Conservation (phyloP, 225 moss, liverwort and hornwort species). For the Anthoceros angustus region DNA sequence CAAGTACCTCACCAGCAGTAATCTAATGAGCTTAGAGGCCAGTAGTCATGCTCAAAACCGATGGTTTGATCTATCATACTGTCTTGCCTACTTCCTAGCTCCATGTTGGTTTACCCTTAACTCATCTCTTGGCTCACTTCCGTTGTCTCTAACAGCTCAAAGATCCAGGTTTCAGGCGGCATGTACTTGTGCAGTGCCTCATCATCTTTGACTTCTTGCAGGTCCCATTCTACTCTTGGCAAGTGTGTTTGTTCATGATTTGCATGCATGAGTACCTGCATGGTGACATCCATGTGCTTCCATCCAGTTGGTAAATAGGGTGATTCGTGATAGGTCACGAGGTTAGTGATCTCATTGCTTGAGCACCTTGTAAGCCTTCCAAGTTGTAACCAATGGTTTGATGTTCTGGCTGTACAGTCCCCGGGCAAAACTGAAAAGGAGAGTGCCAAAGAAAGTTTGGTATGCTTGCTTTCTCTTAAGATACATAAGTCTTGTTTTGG, state of each 20-base stretch:
- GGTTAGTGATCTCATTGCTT: neutral
- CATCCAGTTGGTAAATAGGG: neutral
- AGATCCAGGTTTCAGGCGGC: conserved; percentile 93
- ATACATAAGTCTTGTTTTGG: neutral
- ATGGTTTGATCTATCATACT: neutral
- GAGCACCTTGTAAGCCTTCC: neutral
- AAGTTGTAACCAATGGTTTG: neutral
- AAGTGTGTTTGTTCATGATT: neutral
- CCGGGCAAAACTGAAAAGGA: conserved; percentile 97
- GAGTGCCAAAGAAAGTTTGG: conserved; percentile 68
- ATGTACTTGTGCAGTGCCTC: conserved; percentile 83
- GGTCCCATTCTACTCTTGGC: conserved; percentile 11
- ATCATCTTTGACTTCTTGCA: conserved; percentile 89
- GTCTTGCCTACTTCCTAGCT: neutral
- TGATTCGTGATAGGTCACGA: neutral
- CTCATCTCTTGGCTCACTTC: neutral
- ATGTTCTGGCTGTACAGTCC: conserved; percentile 23
- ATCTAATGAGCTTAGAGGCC: conserved; percentile 78
- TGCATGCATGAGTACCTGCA: neutral
- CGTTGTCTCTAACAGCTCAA: conserved; percentile 32
- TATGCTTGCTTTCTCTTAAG: conserved; percentile 10
- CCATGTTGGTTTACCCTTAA: neutral
- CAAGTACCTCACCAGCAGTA: conserved; percentile 94
- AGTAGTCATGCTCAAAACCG: conserved; percentile 8
- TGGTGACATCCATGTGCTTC: neutral